Percentiles rank a stretch among this genome's conserved stretches.
phyloP scores from a whole-genome alignment of 2,329 filamentous ascomycete genomes.

The Colletotrichum orbiculare region DNA sequence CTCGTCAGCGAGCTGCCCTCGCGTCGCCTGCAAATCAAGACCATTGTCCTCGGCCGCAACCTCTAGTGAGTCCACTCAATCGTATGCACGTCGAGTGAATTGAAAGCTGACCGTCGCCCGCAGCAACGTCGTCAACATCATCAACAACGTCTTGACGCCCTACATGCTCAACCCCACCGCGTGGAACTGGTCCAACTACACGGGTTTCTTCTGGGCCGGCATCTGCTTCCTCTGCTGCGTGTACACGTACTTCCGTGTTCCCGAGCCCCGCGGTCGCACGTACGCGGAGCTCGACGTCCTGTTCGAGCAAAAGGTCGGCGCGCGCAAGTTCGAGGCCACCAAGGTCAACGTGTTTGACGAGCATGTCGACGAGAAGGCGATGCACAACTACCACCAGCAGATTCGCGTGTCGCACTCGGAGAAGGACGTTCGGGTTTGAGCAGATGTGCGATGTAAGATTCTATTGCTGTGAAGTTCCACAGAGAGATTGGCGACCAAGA shows the following conservation, averaged over 20 bases:
- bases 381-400: conserved; percentile 61
- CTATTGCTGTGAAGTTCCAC: too few species aligned
- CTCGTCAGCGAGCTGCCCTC: conserved; percentile 88
- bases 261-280: conserved; percentile 81
- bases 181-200: conserved; percentile 90
- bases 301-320: conserved; percentile 78
- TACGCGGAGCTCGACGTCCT: conserved; percentile 89
- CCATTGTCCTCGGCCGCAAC: conserved; percentile 85
- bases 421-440: conserved; percentile 34
- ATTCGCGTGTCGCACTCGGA: conserved; percentile 45
- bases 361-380: conserved; percentile 55
- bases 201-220: conserved; percentile 89
- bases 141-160: conserved; percentile 84
- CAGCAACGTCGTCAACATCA: conserved; percentile 82
- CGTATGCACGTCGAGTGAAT: conserved; percentile 25
- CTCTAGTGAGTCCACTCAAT: conserved; percentile 64
- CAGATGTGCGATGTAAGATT: too few species aligned
- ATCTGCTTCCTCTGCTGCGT: conserved; percentile 84
- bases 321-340: conserved; percentile 76
- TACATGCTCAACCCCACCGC: conserved; percentile 92
- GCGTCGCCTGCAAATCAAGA: conserved; percentile 88
- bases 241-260: conserved; percentile 84
- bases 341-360: conserved; percentile 67
- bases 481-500: neutral
- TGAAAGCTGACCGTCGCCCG: conserved; percentile 21